Percentiles rank a stretch among this genome's conserved stretches.
phyloP scores from a whole-genome alignment of 2,329 filamentous ascomycete genomes.

The Diplodia scrobiculata region DNA sequence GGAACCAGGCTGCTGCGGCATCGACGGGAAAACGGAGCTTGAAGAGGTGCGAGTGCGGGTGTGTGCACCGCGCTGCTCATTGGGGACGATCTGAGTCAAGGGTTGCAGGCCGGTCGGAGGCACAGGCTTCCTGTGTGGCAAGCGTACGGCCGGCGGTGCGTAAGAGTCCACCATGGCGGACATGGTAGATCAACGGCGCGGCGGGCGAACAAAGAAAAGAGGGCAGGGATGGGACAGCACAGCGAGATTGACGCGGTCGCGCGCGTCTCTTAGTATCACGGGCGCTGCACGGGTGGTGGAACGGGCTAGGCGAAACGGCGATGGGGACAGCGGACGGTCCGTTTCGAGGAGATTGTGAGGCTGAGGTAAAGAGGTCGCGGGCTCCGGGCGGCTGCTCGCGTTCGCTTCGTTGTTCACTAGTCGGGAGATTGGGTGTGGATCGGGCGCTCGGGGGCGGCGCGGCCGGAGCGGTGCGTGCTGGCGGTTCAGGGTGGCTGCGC shows the following conservation, averaged over 20 bases:
- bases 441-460: slow-evolving; percentile 24
- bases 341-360: slow-evolving; percentile 28
- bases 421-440: slow-evolving; percentile 21
- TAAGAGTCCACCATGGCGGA: slow-evolving; percentile 32
- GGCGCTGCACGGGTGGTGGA: slow-evolving; percentile 11
- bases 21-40: slow-evolving; percentile 41
- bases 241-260: slow-evolving; percentile 25
- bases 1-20: slow-evolving; percentile 30
- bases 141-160: slow-evolving; percentile 30
- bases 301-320: slow-evolving; percentile 19
- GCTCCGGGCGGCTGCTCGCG: slow-evolving; percentile 12
- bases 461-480: slow-evolving; percentile 22
- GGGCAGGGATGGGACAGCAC: slow-evolving; percentile 22
- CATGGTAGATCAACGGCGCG: slow-evolving; percentile 26
- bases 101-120: slow-evolving; percentile 30
- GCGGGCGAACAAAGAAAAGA: slow-evolving; percentile 3
- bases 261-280: slow-evolving; percentile 27
- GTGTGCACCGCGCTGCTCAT: slow-evolving; percentile 36
- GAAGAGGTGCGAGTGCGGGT: slow-evolving; percentile 45
- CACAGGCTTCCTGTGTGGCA: slow-evolving; percentile 36
- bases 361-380: slow-evolving; percentile 25
- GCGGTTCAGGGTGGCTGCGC: slow-evolving; percentile 2
- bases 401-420: slow-evolving; percentile 26
- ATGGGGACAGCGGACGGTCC: slow-evolving; percentile 27
- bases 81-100: slow-evolving; percentile 34